These are phyloP conservation scores for Anthoceros angustus DNA, from an alignment of 225 moss, liverwort and hornwort genomes.

Conservation along the genomic window DNA sequence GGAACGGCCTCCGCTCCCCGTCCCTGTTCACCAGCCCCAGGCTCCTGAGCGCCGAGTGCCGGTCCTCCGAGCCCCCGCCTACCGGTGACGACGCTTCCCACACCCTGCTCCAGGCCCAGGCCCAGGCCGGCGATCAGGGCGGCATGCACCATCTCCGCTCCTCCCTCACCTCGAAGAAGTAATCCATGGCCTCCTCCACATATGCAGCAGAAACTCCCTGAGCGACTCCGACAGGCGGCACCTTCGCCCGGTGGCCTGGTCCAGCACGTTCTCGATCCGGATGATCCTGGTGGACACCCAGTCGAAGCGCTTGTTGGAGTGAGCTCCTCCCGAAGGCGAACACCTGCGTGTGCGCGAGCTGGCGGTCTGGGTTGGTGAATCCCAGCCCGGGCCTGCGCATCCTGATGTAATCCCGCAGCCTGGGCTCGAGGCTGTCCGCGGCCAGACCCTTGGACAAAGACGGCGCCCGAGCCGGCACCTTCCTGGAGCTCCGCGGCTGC, in stretches of 20 bases:
- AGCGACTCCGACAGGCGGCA: neutral
- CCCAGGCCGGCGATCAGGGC: no score
- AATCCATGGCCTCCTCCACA: neutral
- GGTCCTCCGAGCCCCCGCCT: neutral
- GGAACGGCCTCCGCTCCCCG: neutral
- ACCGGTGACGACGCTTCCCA: no score
- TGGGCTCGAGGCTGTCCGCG: neutral
- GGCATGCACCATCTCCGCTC: no score
- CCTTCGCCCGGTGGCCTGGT: neutral
- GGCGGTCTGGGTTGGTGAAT: neutral
- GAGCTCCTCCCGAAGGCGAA: constrained; percentile 3
- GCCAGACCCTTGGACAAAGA: neutral
- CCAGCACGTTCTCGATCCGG: neutral
- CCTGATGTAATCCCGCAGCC: neutral
- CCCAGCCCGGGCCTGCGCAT: neutral
- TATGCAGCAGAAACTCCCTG: neutral
- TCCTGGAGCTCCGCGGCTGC: neutral
- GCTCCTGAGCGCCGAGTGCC: neutral
- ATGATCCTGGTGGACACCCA: neutral
- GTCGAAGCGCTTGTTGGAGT: constrained; percentile 3
- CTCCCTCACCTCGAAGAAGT: neutral
- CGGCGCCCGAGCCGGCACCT: neutral
- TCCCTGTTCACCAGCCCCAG: neutral
- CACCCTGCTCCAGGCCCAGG: no score
- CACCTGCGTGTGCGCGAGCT: neutral